Evolutionary conservation across 352 stramenopile species (phyloP), one percentile per base, ranked within the genome.

Genomic region (Blastocystis sp.): DNA sequence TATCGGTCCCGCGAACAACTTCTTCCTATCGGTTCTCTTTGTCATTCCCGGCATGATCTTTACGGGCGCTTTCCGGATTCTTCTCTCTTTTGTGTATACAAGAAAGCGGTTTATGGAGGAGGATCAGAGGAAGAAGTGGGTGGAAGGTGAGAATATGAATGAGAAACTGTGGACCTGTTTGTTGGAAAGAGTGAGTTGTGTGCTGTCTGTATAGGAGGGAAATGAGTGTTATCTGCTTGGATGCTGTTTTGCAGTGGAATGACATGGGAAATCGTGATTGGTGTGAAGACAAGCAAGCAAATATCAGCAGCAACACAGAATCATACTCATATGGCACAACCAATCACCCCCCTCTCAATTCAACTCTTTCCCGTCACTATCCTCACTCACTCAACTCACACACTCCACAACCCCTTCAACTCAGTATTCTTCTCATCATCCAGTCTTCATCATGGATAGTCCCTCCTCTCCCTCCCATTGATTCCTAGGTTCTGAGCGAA

Each of bases 21-120:
- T 84, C 66, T 84, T 84, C 74, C 11, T 38, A 28, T 84, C 74
- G 34, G 19, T 84, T 14, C 41, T 84, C n/a, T 84, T 84, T 52
- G 74, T 67, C 45, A 67, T 67, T 66, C 74, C 74, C 17, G 56
- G 48, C 21, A 84, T 84, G 10, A 43, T 84, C 38, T 67, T 84
- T 67, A 84, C 74, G 21, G 66, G 48, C 53, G 17, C 45, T n/a
- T 84, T 84, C 60, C 19, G 74, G 21, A 19, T 17, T 2, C 67
- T 84, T 34, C 74, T 84, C 4, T 17, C 59, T 28, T n/a, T 28
- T 41, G 66, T 84, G 52, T 84, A 84, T 23, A 28, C n/a, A 19
- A 48, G 67, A 7, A 84, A 84, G 34, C 74, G 52, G 1, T 84
- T 84, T 43, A 48, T 40, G 21, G 56, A 17, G 3, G 11, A 53